Conservation (phyloP, 164 flowering plant genomes). For the Magnolia sinica region DNA sequence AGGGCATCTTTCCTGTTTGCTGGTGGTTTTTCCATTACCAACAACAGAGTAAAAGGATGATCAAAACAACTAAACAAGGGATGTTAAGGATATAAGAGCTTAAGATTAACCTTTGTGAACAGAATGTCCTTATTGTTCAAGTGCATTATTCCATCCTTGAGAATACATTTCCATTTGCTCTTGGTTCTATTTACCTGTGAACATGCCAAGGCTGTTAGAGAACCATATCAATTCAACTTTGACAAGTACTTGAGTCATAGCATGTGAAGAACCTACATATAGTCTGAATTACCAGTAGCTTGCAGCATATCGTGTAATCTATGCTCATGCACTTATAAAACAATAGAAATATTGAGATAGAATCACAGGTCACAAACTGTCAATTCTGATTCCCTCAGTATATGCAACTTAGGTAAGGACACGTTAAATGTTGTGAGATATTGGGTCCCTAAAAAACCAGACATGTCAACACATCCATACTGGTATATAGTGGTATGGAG, state of each 20-base stretch:
- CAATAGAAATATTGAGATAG: background rate
- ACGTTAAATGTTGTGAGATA: too few relatives aligned
- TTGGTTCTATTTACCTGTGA: constrained; percentile 83
- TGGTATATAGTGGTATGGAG: too few relatives aligned
- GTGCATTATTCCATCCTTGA: constrained; percentile 97
- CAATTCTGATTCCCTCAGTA: too few relatives aligned
- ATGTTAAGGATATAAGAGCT: background rate
- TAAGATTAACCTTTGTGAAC: constrained; percentile 68
- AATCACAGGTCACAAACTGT: background rate
- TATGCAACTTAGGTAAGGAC: too few relatives aligned
- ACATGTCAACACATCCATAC: too few relatives aligned
- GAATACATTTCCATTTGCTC: constrained; percentile 94
- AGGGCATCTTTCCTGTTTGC: too few relatives aligned
- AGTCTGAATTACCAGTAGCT: background rate
- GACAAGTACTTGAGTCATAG: background rate
- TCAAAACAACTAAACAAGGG: background rate
- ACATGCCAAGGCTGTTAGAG: background rate
- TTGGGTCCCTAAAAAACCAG: too few relatives aligned
- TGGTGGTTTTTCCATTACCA: too few relatives aligned
- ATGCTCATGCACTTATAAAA: background rate
- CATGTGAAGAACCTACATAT: background rate
- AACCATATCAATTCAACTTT: background rate
- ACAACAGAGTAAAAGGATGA: too few relatives aligned
- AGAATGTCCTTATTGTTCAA: constrained; percentile 82
- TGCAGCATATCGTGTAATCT: background rate